Conservation (phyloP, 768 basidiomycete species). For the Leccinum uliginosum region DNA sequence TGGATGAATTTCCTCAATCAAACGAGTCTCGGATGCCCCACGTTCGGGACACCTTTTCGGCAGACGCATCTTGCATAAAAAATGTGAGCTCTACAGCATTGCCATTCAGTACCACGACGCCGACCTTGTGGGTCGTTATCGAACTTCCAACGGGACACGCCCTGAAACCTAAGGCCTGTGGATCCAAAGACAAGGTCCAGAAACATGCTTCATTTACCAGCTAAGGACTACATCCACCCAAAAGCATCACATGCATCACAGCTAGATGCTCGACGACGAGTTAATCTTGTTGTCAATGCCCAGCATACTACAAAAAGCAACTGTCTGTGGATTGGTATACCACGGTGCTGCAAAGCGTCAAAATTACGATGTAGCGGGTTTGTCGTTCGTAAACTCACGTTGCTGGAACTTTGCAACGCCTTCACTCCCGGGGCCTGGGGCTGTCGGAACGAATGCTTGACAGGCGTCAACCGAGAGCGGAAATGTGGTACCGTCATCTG, state of each 20-base stretch:
- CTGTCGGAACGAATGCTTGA: slow-evolving; percentile 68
- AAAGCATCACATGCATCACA: background rate
- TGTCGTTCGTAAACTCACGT: slow-evolving; percentile 29
- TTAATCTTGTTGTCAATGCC: slow-evolving; percentile 72
- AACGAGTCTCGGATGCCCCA: too few species aligned
- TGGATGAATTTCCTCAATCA: too few species aligned
- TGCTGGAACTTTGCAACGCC: slow-evolving; percentile 35
- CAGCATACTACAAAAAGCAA: slow-evolving; percentile 77
- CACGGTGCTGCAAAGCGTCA: slow-evolving; percentile 48
- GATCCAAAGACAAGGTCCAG: background rate
- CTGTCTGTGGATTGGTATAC: slow-evolving; percentile 89
- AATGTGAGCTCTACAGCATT: slow-evolving; percentile 37
- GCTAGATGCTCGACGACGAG: slow-evolving; percentile 12
- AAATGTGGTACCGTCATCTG: background rate
- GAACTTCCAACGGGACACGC: background rate
- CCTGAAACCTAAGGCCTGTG: background rate
- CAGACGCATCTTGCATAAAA: slow-evolving; percentile 60
- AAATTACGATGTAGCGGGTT: background rate
- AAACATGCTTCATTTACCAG: background rate
- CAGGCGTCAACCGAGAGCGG: slow-evolving; percentile 42
- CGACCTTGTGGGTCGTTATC: slow-evolving; percentile 1
- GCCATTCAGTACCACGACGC: slow-evolving; percentile 46
- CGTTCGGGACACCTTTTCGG: slow-evolving; percentile 65
- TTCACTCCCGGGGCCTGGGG: slow-evolving; percentile 47
- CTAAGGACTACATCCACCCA: background rate